A percentile compares a stretch with the other conserved stretches of the same genome.
phyloP scores from a whole-genome alignment of 1,284 basidiomycete genomes.

The Austroboletus niveus region DNA sequence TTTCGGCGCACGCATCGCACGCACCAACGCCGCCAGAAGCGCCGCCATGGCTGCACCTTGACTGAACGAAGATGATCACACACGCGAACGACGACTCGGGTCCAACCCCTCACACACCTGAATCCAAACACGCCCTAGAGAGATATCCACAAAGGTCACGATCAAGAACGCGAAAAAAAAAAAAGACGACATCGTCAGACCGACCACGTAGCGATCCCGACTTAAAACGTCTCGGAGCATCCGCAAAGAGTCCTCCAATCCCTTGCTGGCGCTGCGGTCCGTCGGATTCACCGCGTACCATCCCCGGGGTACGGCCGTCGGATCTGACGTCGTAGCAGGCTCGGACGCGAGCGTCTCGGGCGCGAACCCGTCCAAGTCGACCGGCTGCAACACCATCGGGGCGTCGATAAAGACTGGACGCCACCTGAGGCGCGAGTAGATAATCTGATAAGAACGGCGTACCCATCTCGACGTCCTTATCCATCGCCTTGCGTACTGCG shows the following conservation, averaged over 20 bases:
- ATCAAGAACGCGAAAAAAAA: background rate
- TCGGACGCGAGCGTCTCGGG: constrained; percentile 47
- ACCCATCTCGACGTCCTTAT: constrained; percentile 72
- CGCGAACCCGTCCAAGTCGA: constrained; percentile 43
- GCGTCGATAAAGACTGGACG: constrained; percentile 76
- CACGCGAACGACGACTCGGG: background rate
- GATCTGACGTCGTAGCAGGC: constrained; percentile 47
- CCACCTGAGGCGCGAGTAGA: too few species aligned
- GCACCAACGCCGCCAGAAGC: constrained; percentile 69
- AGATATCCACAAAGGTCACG: background rate
- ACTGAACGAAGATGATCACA: constrained; percentile 34
- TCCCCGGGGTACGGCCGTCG: constrained; percentile 67
- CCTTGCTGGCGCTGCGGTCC: constrained; percentile 50
- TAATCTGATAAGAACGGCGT: background rate
- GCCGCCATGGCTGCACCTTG: constrained; percentile 84
- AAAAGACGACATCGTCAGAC: constrained; percentile 9
- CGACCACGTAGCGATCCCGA: constrained; percentile 54
- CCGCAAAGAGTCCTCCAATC: constrained; percentile 56
- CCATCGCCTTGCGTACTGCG: constrained; percentile 71
- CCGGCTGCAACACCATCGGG: constrained; percentile 70
- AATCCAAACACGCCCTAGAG: constrained; percentile 83
- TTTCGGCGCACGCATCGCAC: background rate
- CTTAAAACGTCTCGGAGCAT: constrained; percentile 24
- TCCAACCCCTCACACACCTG: constrained; percentile 42
- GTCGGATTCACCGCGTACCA: constrained; percentile 67